Evolutionary conservation across 768 basidiomycete species (phyloP).

Genomic region (Neoboletus brunneissimus): DNA sequence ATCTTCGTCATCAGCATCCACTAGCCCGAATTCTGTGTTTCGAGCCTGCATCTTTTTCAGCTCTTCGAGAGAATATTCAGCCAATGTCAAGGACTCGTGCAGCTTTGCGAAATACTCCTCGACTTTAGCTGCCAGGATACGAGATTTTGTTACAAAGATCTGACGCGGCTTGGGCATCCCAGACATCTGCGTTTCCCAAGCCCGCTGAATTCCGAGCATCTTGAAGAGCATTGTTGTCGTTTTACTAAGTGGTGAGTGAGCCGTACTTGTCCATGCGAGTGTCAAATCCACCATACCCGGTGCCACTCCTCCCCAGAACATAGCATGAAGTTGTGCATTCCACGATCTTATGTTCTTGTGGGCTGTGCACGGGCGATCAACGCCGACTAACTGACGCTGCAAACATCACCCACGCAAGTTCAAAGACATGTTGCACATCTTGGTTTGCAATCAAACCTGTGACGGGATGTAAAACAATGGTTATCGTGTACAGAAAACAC

Average conservation of each 20-base stretch:
- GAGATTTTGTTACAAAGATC: constrained; percentile 71
- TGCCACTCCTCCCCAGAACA: constrained; percentile 70
- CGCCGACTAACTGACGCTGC: constrained; percentile 12
- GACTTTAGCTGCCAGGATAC: constrained; percentile 67
- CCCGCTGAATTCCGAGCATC: constrained; percentile 63
- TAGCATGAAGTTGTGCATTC: constrained; percentile 60
- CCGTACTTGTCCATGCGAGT: not conserved
- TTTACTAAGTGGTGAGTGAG: constrained; percentile 43
- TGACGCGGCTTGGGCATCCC: constrained; percentile 54
- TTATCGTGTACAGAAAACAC: not conserved
- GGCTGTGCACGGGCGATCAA: constrained; percentile 21
- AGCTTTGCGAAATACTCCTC: constrained; percentile 60
- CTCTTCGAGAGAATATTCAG: constrained; percentile 37
- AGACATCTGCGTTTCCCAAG: constrained; percentile 38
- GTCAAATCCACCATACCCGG: constrained; percentile 46
- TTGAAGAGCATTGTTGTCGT: constrained; percentile 78
- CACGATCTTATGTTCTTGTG: constrained; percentile 54
- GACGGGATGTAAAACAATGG: not conserved
- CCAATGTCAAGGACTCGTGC: constrained; percentile 40
- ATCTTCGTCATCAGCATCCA: constrained; percentile 35
- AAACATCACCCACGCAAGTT: constrained; percentile 19
- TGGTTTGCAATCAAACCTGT: constrained; percentile 26
- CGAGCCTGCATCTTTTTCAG: constrained; percentile 30
- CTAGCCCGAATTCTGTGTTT: constrained; percentile 26
- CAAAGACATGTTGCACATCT: constrained; percentile 29